Base-by-base conservation (phyloP, 2,329 filamentous ascomycete species). In the Sarocladium brachiariae region DNA sequence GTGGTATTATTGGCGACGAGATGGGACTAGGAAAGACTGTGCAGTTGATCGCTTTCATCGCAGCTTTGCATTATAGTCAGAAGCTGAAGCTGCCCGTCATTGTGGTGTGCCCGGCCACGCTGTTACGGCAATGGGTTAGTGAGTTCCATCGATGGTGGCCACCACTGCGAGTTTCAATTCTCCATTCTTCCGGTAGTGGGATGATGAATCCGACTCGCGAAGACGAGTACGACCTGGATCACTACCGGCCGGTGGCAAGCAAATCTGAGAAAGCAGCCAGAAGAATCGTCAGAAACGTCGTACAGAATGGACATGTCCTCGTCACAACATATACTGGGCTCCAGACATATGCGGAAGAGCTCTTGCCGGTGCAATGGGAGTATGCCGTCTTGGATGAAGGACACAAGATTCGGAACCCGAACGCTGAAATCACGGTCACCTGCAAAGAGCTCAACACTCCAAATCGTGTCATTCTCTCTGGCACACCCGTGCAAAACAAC, bases 111-210 rank as follows among this genome's bases (percentile, higher is more conserved):
- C 93, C 93, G 2, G 92, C 92, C 3, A 99, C 93, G 0, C 86
- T 99, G 21, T 84, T 99, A 71, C 87, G 89, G 54, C 93, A 99
- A 65, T 99, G 93, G 93, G 93, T 96, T 11, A 95, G 95, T 56
- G 93, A 99, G 63, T 97, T 99, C 59, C 95, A 99, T 68, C 83
- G 86, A 11, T 99, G 95, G 95, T 99, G 95, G 95, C 93, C 93
- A n/a, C 86, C 93, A n/a, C 74, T 99, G 27, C 81, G 95, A 37
- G 93, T 99, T 4, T 95, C 91, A 0, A 97, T 99, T 54, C 67
- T 99, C 46, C 93, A 99, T 64, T 89, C 89, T 1, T 96, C 93
- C 4, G 93, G 93, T 2, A 97, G 90, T 64, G 95, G 93, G 16
- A 97, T 99, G 92, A 72, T 96, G 50, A 90, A 95, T 56, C 74